These are phyloP conservation scores for Aeschynomene evenia DNA, from an alignment of 306 rosid genomes.

Conservation along the genomic window DNA sequence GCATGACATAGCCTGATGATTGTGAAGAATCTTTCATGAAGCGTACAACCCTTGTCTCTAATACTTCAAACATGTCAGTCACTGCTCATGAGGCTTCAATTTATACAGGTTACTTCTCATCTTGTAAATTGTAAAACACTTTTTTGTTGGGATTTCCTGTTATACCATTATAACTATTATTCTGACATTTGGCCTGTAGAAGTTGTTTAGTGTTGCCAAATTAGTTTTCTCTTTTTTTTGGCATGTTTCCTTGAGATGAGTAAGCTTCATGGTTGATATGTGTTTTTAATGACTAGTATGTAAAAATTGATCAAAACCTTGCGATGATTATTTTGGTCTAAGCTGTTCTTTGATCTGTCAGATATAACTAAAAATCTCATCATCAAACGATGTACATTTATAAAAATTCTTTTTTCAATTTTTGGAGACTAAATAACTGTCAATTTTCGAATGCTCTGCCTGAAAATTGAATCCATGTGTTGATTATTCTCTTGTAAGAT, in stretches of 20 bases:
- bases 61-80: slow-evolving; percentile 99
- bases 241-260: no score
- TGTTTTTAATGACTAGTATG: background rate
- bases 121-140: background rate
- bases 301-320: background rate
- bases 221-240: no score
- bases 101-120: slow-evolving; percentile 71
- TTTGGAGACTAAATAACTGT: no score
- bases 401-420: no score
- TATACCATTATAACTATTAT: no score
- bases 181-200: no score
- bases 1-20: slow-evolving; percentile 97
- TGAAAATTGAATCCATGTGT: background rate
- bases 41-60: slow-evolving; percentile 97
- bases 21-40: slow-evolving; percentile 99
- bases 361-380: no score
- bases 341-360: background rate
- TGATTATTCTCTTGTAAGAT: background rate
- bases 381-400: no score
- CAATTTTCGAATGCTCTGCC: background rate
- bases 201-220: no score
- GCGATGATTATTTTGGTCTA: no score
- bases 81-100: slow-evolving; percentile 99
- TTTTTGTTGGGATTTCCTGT: no score
- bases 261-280: no score